phyloP scores from a whole-genome alignment of 441 rosid genomes.

The Euphorbia corollata region DNA sequence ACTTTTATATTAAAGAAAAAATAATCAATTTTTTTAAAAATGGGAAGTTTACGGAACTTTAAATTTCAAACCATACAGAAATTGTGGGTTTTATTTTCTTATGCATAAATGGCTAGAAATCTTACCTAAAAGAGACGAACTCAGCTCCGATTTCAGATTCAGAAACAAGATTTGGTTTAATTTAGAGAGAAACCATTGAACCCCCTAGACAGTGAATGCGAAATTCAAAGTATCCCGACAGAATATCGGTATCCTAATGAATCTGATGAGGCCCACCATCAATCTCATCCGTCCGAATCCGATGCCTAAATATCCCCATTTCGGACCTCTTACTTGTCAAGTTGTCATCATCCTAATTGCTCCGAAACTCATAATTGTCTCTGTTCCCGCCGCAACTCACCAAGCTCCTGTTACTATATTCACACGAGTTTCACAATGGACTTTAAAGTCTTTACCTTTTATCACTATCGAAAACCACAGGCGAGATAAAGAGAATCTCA shows the following conservation, averaged over 20 bases:
- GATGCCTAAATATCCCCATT: not conserved
- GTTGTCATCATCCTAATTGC: not conserved
- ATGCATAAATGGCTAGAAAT: not conserved
- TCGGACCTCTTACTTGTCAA: not conserved
- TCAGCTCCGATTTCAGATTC: not conserved
- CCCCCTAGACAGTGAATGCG: too few relatives aligned
- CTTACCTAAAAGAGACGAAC: conserved; percentile 1
- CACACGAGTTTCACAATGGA: not conserved
- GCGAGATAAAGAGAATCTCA: not conserved
- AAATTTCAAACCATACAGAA: too few relatives aligned
- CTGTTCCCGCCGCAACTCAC: not conserved
- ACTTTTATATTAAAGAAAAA: too few relatives aligned
- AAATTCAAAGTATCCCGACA: not conserved
- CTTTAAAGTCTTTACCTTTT: not conserved
- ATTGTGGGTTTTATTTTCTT: too few relatives aligned
- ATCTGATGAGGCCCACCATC: not conserved
- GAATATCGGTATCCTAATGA: too few relatives aligned
- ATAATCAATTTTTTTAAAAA: too few relatives aligned
- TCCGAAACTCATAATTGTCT: not conserved
- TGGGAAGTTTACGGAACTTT: too few relatives aligned
- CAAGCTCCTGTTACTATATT: too few relatives aligned
- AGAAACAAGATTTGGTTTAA: not conserved
- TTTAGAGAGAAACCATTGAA: not conserved
- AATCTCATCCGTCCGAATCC: not conserved
- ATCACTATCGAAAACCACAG: not conserved